Percentiles rank a stretch among this genome's conserved stretches.
Conservation (phyloP, 257 asterid genomes). For the Anisodus acutangulus region DNA sequence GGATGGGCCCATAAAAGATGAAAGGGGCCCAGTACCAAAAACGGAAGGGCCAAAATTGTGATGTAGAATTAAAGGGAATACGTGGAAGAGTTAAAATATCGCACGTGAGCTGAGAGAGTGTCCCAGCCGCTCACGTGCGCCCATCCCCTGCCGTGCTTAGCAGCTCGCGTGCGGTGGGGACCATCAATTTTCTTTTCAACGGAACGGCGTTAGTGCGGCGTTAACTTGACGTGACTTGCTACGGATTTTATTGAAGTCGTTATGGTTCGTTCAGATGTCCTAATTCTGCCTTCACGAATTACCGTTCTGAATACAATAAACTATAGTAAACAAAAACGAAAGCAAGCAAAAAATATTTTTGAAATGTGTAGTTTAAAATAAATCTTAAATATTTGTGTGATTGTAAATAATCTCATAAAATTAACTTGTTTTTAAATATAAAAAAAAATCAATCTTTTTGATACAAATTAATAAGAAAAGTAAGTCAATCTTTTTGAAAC, state of each 20-base stretch:
- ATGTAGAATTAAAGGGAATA: background rate
- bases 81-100: background rate
- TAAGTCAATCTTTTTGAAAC: too few species aligned
- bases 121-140: constrained; percentile 21
- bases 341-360: too few species aligned
- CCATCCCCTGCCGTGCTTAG: constrained; percentile 14
- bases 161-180: constrained; percentile 25
- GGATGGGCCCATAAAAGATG: background rate
- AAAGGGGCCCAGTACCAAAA: background rate
- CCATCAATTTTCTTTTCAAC: background rate
- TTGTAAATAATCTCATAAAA: too few species aligned
- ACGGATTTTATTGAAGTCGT: background rate
- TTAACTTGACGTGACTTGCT: background rate
- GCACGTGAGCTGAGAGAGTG: background rate
- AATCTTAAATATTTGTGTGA: too few species aligned
- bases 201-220: background rate
- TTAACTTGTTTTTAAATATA: too few species aligned
- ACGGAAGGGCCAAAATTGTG: background rate
- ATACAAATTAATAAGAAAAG: too few species aligned
- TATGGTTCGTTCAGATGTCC: constrained; percentile 2
- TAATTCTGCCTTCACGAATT: background rate
- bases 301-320: background rate
- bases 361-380: too few species aligned
- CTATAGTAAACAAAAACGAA: background rate
- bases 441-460: too few species aligned